Evolutionary conservation across 345 rosid species (phyloP).

Genomic region (Brassica nigra): DNA sequence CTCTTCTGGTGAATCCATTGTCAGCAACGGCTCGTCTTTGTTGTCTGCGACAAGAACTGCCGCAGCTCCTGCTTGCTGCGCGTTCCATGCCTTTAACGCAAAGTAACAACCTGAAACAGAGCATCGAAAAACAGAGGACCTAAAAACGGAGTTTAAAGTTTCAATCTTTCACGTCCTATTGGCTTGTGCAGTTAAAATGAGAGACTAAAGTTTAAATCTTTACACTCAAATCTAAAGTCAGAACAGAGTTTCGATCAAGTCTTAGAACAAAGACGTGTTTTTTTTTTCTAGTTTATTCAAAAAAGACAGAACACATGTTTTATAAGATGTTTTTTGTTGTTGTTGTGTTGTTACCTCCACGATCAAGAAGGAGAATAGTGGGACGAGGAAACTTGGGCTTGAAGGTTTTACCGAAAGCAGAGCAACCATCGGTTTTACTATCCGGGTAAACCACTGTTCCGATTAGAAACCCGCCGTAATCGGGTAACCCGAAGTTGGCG

Average conservation of each 20-base stretch:
- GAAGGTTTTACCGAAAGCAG: constrained; percentile 66
- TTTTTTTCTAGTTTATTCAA: not conserved
- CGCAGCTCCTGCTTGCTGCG: constrained; percentile 85
- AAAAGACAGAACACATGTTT: not conserved
- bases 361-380: constrained; percentile 76
- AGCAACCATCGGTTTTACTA: constrained; percentile 60
- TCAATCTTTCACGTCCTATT: not conserved
- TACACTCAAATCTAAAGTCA: constrained; percentile 17
- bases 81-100: constrained; percentile 84
- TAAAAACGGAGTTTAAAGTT: not conserved
- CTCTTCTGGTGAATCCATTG: constrained; percentile 86
- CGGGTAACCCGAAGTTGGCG: constrained; percentile 85
- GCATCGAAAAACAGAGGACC: constrained; percentile 1
- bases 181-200: not conserved
- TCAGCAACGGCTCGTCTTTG: constrained; percentile 74
- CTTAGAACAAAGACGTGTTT: not conserved
- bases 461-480: constrained; percentile 74
- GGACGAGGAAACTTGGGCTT: constrained; percentile 58
- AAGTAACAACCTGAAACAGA: constrained; percentile 71
- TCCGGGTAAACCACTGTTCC: constrained; percentile 76
- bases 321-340: not conserved
- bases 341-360: constrained; percentile 68
- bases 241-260: not conserved
- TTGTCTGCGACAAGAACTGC: constrained; percentile 85
- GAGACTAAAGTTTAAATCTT: constrained; percentile 18